phyloP scores from a whole-genome alignment of 495 filamentous ascomycete genomes.

The Penicillium dipodomyicola region DNA sequence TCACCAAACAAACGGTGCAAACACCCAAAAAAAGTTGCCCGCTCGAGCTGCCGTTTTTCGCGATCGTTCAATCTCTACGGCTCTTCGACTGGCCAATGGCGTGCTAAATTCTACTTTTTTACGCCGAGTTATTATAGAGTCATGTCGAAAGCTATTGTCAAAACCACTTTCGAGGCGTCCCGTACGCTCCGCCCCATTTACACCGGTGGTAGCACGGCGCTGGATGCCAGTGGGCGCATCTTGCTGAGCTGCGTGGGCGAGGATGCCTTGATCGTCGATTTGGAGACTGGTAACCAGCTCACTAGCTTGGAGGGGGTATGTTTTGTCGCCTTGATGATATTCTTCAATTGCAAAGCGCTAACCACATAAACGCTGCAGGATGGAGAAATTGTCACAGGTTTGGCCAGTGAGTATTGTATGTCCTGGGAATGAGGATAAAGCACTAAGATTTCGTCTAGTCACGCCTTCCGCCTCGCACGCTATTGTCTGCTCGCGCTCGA shows the following conservation, averaged over 20 bases:
- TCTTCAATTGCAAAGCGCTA: conserved; percentile 18
- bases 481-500: conserved; percentile 84
- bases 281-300: conserved; percentile 77
- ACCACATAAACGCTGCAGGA: conserved; percentile 57
- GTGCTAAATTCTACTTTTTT: conserved; percentile 13
- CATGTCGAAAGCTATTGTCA: conserved; percentile 52
- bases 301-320: conserved; percentile 85
- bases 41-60: conserved; percentile 25
- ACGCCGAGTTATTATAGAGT: conserved; percentile 24
- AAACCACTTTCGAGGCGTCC: conserved; percentile 83
- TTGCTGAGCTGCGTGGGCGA: conserved; percentile 85
- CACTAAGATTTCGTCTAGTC: conserved; percentile 49
- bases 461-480: conserved; percentile 85
- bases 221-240: conserved; percentile 77
- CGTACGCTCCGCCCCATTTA: conserved; percentile 88
- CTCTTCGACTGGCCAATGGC: conserved; percentile 16
- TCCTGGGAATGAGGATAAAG: not conserved
- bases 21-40: conserved; percentile 46
- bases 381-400: conserved; percentile 84
- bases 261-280: conserved; percentile 82
- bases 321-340: conserved; percentile 13
- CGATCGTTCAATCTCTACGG: conserved; percentile 18
- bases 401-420: conserved; percentile 60
- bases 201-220: conserved; percentile 82
- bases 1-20: conserved; percentile 40